Evolutionary conservation across 495 filamentous ascomycete genomes (phyloP).

Genomic region (Talaromyces nanjingensis): DNA sequence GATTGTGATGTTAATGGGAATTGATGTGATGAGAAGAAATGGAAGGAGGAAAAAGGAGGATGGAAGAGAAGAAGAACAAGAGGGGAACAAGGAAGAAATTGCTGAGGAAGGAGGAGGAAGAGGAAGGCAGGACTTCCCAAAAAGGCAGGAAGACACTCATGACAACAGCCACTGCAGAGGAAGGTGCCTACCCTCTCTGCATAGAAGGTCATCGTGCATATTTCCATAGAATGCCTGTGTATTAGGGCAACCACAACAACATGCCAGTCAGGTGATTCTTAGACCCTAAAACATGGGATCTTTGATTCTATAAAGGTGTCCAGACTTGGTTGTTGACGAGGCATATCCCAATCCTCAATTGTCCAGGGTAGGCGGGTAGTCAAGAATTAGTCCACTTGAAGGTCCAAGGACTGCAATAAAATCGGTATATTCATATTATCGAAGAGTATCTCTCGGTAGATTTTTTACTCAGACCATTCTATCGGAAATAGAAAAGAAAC

Average conservation of each 20-base stretch:
- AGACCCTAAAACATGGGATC: not conserved
- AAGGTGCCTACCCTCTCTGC: not conserved
- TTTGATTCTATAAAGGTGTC: not conserved
- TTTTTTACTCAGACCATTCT: not conserved
- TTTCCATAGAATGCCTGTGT: not conserved
- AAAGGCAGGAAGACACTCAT: not conserved
- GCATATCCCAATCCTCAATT: not conserved
- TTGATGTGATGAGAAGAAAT: slow-evolving; percentile 1
- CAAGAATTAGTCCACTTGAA: not conserved
- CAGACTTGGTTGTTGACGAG: not conserved
- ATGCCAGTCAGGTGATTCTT: not conserved
- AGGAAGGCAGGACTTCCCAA: slow-evolving; percentile 8
- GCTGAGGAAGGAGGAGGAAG: slow-evolving; percentile 16
- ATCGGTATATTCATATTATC: not conserved
- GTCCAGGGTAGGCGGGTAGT: not conserved
- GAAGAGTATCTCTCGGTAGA: not conserved
- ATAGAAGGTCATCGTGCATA: not conserved
- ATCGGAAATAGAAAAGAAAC: not conserved
- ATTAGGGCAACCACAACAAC: not conserved
- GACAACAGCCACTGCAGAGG: not conserved
- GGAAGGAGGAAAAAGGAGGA: not conserved
- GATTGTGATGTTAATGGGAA: slow-evolving; percentile 11
- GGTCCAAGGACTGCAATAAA: not conserved
- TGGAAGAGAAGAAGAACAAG: slow-evolving; percentile 17
- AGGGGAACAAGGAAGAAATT: slow-evolving; percentile 21